phyloP scores from a whole-genome alignment of 208 protist genomes.

The Crithidia sp. region DNA sequence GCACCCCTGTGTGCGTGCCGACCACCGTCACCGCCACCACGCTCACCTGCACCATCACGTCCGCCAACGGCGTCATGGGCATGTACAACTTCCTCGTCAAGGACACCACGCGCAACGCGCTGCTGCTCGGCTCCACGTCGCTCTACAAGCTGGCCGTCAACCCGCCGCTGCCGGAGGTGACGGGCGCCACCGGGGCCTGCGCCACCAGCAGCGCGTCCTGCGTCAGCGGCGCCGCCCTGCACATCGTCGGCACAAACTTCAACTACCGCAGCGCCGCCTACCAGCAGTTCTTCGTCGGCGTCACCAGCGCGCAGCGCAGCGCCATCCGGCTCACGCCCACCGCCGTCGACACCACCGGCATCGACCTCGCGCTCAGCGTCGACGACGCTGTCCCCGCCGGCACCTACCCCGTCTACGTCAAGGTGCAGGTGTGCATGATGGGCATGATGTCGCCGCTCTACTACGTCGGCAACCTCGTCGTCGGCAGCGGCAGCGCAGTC shows the following conservation, averaged over 20 bases:
- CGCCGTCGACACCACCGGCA: background rate
- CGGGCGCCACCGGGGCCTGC: slow-evolving; percentile 32
- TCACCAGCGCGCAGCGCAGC: slow-evolving; percentile 23
- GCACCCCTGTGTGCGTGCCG: slow-evolving; percentile 10
- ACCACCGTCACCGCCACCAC: slow-evolving; percentile 15
- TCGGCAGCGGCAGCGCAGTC: too few relatives aligned
- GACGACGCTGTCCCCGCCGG: background rate
- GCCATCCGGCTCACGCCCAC: slow-evolving; percentile 31
- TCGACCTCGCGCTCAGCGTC: slow-evolving; percentile 28
- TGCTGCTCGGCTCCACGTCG: slow-evolving; percentile 30
- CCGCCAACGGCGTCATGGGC: slow-evolving; percentile 31
- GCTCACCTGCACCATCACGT: slow-evolving; percentile 34
- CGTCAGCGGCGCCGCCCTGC: slow-evolving; percentile 27
- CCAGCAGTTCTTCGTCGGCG: slow-evolving; percentile 37
- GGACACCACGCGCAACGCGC: slow-evolving; percentile 20
- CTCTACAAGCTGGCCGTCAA: slow-evolving; percentile 30
- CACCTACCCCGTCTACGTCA: slow-evolving; percentile 36
- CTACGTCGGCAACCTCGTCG: slow-evolving; percentile 21
- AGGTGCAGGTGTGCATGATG: slow-evolving; percentile 36
- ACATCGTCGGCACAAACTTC: slow-evolving; percentile 36
- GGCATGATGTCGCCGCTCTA: slow-evolving; percentile 32
- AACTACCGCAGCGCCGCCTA: slow-evolving; percentile 27
- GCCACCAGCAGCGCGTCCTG: slow-evolving; percentile 32
- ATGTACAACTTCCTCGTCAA: slow-evolving; percentile 44
- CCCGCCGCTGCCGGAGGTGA: slow-evolving; percentile 35